Base-by-base conservation (phyloP, 257 asterid species). In the Plantago major region DNA sequence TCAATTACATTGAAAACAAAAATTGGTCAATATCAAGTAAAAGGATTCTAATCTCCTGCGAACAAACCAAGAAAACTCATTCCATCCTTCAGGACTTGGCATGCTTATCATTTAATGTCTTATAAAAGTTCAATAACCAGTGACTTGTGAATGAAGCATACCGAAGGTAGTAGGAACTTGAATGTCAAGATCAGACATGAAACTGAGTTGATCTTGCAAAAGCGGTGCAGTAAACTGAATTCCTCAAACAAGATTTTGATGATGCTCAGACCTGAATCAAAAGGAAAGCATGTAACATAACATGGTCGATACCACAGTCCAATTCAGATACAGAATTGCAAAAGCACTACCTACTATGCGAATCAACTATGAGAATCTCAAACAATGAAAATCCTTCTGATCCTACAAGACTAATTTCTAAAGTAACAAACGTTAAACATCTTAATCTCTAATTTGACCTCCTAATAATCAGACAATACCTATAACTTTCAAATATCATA, bases 141-240 rank as follows among this genome's bases (percentile, higher is more conserved):
- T 22, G 46, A 30, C 1, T 33, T 9, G 10, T 43, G 11, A 13
- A 43, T 65, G 28, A 46, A 56, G 43, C 71, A 62, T 82, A 82
- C 86, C 89, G 50, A 76, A 82, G 55, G 86, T 59, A 68, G 72
- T 67, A 7, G 90, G 87, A 68, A 66, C 71, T 73, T 78, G 85
- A 73, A 72, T 77, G 66, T 83, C 85, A 71, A 78, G 76, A 37
- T 83, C 90, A 74, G 87, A 81, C 90, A 81, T 83, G 83, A 81
- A 83, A 70, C 64, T 83, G 55, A 68, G 76, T 56, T 72, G 83
- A 52, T 52, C 63, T 65, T 54, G 70, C 54, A 48, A 68, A 68
- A n/a, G 58, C 14, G 44, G 44, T 58, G 12, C 22, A 57, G 60
- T 12, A 49, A 69, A 54, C 77, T 72, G 55, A 18, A 42, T 43